A percentile compares a stretch with the other conserved stretches of the same genome.
Evolutionary conservation across 2,329 filamentous ascomycete species (phyloP).

Genomic region (Colletotrichum higginsianum): DNA sequence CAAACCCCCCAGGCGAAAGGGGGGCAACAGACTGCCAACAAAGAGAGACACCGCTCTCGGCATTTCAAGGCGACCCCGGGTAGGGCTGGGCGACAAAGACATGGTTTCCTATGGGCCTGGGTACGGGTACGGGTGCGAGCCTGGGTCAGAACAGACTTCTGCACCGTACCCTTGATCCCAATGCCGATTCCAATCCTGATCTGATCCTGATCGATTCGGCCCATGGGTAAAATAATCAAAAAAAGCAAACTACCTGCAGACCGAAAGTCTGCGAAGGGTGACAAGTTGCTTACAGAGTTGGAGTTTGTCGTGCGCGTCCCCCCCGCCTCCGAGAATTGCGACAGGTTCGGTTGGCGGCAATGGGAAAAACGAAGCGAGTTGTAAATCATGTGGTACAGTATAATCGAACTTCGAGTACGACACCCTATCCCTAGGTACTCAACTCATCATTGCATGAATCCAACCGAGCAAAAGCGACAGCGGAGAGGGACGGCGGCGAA

Average conservation of each 20-base stretch:
- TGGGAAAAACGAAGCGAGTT: not conserved
- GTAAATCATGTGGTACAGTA: not conserved
- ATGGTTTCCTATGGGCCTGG: slow-evolving; percentile 18
- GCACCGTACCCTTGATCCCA: slow-evolving; percentile 6
- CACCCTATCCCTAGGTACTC: too few species aligned
- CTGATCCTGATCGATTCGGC: not conserved
- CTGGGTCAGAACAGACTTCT: slow-evolving; percentile 26
- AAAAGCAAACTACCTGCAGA: slow-evolving; percentile 6
- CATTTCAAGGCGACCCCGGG: slow-evolving; percentile 23
- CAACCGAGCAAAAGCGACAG: slow-evolving; percentile 5
- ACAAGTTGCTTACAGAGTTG: not conserved
- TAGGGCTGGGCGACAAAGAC: slow-evolving; percentile 28
- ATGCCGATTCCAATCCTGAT: too few species aligned
- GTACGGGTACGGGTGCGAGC: slow-evolving; percentile 17
- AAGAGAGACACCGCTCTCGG: slow-evolving; percentile 6
- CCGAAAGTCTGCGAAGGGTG: not conserved
- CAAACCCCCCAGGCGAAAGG: not conserved
- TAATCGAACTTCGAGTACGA: too few species aligned
- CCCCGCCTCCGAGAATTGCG: slow-evolving; percentile 16
- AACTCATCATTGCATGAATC: too few species aligned
- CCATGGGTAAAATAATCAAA: not conserved
- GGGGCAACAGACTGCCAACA: not conserved
- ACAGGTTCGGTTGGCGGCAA: slow-evolving; percentile 25
- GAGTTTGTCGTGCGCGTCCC: slow-evolving; percentile 14
- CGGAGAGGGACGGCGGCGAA: slow-evolving; percentile 1